A percentile compares a stretch with the other conserved stretches of the same genome.
Conservation (phyloP, 2,329 filamentous ascomycete genomes). For the Beauveria rudraprayagi region DNA sequence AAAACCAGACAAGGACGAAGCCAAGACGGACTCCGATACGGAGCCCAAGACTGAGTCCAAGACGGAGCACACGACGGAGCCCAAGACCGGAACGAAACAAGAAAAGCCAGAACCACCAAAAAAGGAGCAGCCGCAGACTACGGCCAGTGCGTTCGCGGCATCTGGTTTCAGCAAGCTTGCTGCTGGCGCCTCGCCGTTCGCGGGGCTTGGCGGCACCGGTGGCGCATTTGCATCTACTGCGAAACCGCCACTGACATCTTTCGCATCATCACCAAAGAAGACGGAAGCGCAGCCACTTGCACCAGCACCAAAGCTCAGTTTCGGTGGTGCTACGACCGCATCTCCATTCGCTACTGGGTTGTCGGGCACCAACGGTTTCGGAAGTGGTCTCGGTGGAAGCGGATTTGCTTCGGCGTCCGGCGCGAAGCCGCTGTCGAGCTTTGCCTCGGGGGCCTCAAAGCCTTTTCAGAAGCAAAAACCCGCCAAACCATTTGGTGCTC, state of each 20-base stretch:
- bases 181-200: conserved; percentile 57
- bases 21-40: not conserved
- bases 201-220: conserved; percentile 40
- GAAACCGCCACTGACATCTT: conserved; percentile 26
- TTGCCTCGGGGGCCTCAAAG: conserved; percentile 54
- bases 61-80: not conserved
- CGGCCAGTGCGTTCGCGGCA: conserved; percentile 55
- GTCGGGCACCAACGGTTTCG: conserved; percentile 40
- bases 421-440: conserved; percentile 50
- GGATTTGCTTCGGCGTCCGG: conserved; percentile 38
- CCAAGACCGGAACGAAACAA: not conserved
- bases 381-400: conserved; percentile 29
- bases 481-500: conserved; percentile 68
- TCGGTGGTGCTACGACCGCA: conserved; percentile 32
- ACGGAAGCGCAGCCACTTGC: conserved; percentile 21
- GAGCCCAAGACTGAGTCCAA: not conserved
- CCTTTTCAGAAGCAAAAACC: conserved; percentile 50
- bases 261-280: conserved; percentile 21
- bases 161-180: conserved; percentile 63
- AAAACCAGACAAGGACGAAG: not conserved
- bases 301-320: conserved; percentile 40
- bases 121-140: conserved; percentile 31
- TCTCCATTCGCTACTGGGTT: conserved; percentile 42
- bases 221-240: conserved; percentile 43
- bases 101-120: conserved; percentile 15